Evolutionary conservation across 2,329 filamentous ascomycete genomes (phyloP), one percentile per base, ranked within the genome.

Genomic region (Curvularia verruculosa): DNA sequence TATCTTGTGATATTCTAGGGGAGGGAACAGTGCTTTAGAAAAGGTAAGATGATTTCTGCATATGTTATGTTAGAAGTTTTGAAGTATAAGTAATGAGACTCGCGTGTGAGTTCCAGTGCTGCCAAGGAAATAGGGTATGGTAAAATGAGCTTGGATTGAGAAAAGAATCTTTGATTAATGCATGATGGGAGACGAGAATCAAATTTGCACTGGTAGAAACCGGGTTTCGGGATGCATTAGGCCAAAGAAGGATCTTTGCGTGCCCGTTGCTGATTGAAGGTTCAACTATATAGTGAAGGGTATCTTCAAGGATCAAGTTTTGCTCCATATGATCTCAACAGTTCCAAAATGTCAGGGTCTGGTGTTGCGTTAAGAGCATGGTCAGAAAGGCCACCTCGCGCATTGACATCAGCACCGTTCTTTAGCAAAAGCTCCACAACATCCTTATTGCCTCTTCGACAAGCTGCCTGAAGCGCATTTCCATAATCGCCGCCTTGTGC

Each of bases 401-500:
- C 23, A 13, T 43, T 29, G 1, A 10, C 2, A 10, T 44, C 7
- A 5, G 41, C 41, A 2, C 44, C 44, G n/a, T 15, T 29, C 28
- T 29, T 40, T 43, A 49, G 12, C 18, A 60, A 48, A 19, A 58
- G n/a, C 34, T 8, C 24, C 3, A 21, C 45, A 1, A 59, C 40
- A 4, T 31, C 24, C 15, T 37, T 23, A 3, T 45, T 1, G 18
- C 44, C 29, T 0, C 7, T 0, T 2, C 3, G 1, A 26, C 21
- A 52, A 40, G 54, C 58, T 26, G 23, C 28, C 12, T 52, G 23
- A n/a, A 57, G 50, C 31, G 58, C 50, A 37, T 41, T 57, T 5
- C 49, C 46, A 2, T 28, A 45, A 1, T 18, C 0, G 44, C 28
- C 9, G 9, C 9, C 43, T 21, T 40, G 19, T 1, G 28, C 28